Percentiles rank a stretch among this genome's conserved stretches.
Evolutionary conservation across 305 asterid species (phyloP).

Genomic region (Rubia balearica): DNA sequence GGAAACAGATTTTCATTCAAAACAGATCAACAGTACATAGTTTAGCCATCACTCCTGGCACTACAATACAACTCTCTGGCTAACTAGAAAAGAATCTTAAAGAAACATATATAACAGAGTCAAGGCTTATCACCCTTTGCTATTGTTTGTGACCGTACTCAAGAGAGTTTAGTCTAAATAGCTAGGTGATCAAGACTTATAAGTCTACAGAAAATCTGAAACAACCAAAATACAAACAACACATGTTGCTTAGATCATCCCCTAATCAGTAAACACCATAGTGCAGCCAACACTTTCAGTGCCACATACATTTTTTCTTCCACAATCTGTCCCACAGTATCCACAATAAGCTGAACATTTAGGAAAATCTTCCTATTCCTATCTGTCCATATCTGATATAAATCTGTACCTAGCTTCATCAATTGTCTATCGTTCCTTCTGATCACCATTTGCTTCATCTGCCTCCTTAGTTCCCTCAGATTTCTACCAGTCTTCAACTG

Average conservation of each 20-base stretch:
- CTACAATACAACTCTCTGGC: no score
- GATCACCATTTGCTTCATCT: no score
- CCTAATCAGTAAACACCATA: background rate
- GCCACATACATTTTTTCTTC: background rate
- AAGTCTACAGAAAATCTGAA: background rate
- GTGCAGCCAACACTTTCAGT: background rate
- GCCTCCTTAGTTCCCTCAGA: no score
- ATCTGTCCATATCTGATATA: no score
- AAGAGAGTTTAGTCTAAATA: background rate
- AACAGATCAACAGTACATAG: no score
- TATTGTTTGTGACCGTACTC: background rate
- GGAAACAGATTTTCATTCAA: background rate
- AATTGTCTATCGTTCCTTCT: no score
- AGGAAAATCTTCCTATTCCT: background rate
- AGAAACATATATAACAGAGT: background rate
- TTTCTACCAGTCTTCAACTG: no score
- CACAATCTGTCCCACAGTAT: background rate
- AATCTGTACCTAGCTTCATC: no score
- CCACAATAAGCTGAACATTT: background rate
- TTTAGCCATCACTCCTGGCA: no score
- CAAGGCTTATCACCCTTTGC: background rate
- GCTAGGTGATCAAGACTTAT: no score
- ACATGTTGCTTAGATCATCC: background rate
- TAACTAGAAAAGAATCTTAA: background rate
- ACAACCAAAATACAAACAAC: background rate